phyloP scores from a whole-genome alignment of 2,329 filamentous ascomycete genomes.

The Neoarthrinium moseri region DNA sequence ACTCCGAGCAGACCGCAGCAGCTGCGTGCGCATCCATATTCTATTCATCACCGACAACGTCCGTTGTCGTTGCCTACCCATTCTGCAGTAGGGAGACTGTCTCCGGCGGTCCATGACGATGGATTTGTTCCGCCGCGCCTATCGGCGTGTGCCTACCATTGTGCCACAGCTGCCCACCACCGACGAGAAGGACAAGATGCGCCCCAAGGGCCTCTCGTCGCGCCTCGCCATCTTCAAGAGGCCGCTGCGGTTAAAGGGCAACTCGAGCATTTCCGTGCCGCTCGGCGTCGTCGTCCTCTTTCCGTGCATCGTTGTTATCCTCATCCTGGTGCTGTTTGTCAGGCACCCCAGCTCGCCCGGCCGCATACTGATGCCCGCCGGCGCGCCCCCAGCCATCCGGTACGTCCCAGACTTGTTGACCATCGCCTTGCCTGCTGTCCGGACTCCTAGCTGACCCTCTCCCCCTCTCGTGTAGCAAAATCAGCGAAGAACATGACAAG shows the following conservation, averaged over 20 bases:
- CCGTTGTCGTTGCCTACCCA: not conserved
- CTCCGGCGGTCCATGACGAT: constrained; percentile 34
- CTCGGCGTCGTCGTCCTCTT: constrained; percentile 91
- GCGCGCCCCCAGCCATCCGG: constrained; percentile 87
- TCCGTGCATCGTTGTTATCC: constrained; percentile 83
- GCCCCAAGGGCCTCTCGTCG: constrained; percentile 40
- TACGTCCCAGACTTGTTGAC: constrained; percentile 47
- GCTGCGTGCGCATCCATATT: not conserved
- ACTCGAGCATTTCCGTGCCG: constrained; percentile 89
- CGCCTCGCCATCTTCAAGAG: constrained; percentile 79
- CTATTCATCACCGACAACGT: constrained; percentile 16
- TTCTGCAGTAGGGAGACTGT: constrained; percentile 10
- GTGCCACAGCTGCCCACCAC: constrained; percentile 45
- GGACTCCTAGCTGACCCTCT: not conserved
- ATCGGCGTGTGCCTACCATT: constrained; percentile 44
- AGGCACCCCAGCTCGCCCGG: constrained; percentile 82
- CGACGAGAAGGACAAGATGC: constrained; percentile 47
- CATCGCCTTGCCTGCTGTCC: not conserved
- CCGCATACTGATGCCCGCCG: constrained; percentile 82
- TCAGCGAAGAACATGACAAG: constrained; percentile 95
- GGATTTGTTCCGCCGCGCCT: constrained; percentile 59
- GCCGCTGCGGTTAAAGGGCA: constrained; percentile 84
- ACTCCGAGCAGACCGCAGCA: not conserved
- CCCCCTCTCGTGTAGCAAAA: constrained; percentile 66
- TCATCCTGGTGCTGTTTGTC: constrained; percentile 87